Conservation (phyloP, 257 asterid species). For the Solanum infundibuliforme region DNA sequence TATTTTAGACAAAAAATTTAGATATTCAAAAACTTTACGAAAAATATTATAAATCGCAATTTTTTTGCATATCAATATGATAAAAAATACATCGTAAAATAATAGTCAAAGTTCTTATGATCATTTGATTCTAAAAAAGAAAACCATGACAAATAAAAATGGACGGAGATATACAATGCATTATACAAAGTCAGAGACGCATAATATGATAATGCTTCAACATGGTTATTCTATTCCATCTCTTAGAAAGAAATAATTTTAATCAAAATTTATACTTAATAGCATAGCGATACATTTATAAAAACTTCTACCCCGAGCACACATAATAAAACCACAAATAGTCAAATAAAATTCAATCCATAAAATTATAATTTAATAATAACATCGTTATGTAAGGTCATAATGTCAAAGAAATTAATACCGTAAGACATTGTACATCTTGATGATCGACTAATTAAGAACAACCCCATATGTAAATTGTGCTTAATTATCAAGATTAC, state of each 20-base stretch:
- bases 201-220: neutral
- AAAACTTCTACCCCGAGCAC: neutral
- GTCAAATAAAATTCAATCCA: neutral
- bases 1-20: no score
- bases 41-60: no score
- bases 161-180: neutral
- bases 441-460: neutral
- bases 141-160: no score
- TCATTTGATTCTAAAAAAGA: no score
- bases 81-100: no score
- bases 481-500: constrained; percentile 6
- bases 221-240: neutral
- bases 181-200: neutral
- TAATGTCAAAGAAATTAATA: neutral
- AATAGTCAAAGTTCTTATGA: no score
- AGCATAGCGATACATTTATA: neutral
- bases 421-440: neutral
- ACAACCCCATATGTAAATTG: neutral
- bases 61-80: no score
- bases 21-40: no score
- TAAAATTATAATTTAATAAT: no score
- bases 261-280: neutral
- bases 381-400: neutral
- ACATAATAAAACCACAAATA: neutral
- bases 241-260: neutral